Evolutionary conservation across 257 asterid species (phyloP).

Genomic region (Forsythia viridissima): DNA sequence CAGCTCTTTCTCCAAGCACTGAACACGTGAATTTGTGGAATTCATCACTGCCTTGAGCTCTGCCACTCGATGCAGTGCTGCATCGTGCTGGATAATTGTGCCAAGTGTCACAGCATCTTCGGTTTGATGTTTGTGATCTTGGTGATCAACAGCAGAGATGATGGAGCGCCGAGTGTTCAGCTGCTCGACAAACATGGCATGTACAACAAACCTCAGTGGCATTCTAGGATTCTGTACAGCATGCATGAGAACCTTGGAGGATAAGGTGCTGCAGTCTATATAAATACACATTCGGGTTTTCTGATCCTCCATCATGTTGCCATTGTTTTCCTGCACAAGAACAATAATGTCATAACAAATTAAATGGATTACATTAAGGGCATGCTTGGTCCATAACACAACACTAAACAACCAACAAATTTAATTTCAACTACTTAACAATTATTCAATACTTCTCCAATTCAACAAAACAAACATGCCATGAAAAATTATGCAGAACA

Average conservation of each 20-base stretch:
- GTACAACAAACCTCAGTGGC: constrained; percentile 49
- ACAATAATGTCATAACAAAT: not conserved
- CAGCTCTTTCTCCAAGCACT: constrained; percentile 61
- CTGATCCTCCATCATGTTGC: constrained; percentile 40
- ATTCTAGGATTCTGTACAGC: constrained; percentile 47
- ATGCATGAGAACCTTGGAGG: constrained; percentile 43
- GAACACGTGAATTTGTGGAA: constrained; percentile 63
- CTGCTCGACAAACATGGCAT: constrained; percentile 70
- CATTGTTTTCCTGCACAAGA: constrained; percentile 27
- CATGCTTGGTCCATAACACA: too few relatives aligned
- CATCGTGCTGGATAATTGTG: constrained; percentile 66
- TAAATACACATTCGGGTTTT: constrained; percentile 37
- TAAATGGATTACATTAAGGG: too few relatives aligned
- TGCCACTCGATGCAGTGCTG: constrained; percentile 66
- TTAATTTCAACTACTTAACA: too few relatives aligned
- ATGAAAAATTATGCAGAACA: too few relatives aligned
- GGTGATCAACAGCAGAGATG: constrained; percentile 46
- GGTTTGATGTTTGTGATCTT: not conserved
- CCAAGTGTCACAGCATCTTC: constrained; percentile 55
- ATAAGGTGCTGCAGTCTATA: constrained; percentile 40
- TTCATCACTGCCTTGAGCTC: constrained; percentile 63
- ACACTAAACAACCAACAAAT: too few relatives aligned
- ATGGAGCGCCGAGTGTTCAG: constrained; percentile 76
- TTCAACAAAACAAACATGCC: too few relatives aligned
- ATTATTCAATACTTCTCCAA: too few relatives aligned